phyloP scores from a whole-genome alignment of 2,329 filamentous ascomycete species.

The Sporothrix inflata region DNA sequence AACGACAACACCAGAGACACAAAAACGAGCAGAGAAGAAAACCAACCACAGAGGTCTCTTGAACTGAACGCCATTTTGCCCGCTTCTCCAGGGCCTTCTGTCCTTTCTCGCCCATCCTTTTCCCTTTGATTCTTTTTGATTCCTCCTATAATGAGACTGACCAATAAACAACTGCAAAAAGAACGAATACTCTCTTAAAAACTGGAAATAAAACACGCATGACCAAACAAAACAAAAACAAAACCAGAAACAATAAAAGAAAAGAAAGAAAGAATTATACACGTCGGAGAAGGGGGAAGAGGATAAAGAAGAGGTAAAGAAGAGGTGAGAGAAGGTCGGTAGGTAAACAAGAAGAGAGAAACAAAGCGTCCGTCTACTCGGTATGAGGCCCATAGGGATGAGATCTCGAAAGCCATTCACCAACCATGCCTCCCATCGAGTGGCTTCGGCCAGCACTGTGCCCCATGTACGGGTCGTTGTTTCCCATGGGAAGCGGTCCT shows the following conservation, averaged over 20 bases:
- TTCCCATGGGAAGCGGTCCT: neutral
- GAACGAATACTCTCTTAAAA: neutral
- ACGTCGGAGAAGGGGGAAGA: neutral
- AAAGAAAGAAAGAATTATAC: constrained; percentile 24
- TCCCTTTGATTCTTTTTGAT: neutral
- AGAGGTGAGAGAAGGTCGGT: neutral
- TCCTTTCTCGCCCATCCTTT: neutral
- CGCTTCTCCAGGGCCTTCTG: neutral
- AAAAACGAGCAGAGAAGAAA: neutral
- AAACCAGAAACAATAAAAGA: constrained; percentile 15
- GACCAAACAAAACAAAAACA: neutral
- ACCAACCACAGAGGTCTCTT: neutral
- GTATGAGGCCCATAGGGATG: neutral
- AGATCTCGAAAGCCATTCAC: neutral
- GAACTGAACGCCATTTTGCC: neutral
- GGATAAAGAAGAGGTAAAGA: neutral
- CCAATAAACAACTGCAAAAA: neutral
- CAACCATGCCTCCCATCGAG: neutral
- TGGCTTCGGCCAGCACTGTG: neutral
- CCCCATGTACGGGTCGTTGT: neutral
- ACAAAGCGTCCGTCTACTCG: neutral
- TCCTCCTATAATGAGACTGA: neutral
- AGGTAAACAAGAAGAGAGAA: neutral
- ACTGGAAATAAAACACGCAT: neutral
- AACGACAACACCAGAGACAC: neutral